Percentiles rank a stretch among this genome's conserved stretches.
These are phyloP conservation scores for Termitomyces sp. DNA, from an alignment of 768 basidiomycete genomes.

Conservation along the genomic window DNA sequence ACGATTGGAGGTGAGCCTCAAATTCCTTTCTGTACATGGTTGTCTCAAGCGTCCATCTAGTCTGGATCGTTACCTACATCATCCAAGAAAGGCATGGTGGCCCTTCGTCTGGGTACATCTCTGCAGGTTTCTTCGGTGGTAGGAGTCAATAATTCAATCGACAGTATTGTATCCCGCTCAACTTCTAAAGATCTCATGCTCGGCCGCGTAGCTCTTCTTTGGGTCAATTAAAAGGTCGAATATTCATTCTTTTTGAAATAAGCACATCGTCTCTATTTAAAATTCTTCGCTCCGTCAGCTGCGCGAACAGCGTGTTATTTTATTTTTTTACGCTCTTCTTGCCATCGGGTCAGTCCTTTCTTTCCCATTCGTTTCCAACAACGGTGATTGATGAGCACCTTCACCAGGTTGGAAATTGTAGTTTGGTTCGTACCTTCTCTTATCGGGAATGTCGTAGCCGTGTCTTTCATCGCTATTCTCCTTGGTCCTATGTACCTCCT, in stretches of 20 bases:
- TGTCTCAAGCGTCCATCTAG: constrained; percentile 21
- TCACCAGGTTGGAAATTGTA: constrained; percentile 36
- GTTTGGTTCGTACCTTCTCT: constrained; percentile 68
- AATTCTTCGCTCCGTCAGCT: constrained; percentile 24
- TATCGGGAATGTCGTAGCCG: constrained; percentile 54
- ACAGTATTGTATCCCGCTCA: constrained; percentile 34
- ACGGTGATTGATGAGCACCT: background rate
- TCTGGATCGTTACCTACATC: constrained; percentile 68
- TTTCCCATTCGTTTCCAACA: too few species aligned
- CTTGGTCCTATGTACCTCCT: constrained; percentile 74
- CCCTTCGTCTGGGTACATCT: constrained; percentile 23
- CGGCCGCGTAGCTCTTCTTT: background rate
- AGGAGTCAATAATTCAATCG: background rate
- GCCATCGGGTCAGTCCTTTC: constrained; percentile 36
- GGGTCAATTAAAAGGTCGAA: background rate
- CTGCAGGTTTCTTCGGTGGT: constrained; percentile 21
- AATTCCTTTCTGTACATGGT: background rate
- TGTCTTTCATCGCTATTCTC: constrained; percentile 61
- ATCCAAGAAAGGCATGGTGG: constrained; percentile 30
- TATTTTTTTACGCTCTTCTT: constrained; percentile 45
- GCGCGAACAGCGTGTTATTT: constrained; percentile 49
- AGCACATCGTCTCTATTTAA: too few species aligned
- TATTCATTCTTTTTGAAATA: background rate
- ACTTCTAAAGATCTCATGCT: background rate
- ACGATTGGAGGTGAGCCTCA: constrained; percentile 37